Evolutionary conservation across 305 asterid genomes (phyloP).

Genomic region (Lippia alba): DNA sequence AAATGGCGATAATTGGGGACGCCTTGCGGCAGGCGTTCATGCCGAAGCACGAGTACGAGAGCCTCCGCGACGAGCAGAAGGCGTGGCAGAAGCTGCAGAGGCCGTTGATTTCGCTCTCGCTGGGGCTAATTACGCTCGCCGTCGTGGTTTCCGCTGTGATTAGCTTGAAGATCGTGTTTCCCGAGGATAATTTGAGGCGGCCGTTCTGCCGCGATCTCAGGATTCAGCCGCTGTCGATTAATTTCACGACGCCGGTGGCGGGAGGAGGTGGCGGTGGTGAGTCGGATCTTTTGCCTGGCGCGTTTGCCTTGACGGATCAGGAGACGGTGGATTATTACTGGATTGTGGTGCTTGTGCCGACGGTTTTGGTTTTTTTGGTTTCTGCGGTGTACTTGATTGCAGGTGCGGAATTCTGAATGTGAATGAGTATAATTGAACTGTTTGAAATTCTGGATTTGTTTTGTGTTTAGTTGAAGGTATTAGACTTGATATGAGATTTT

Average conservation of each 20-base stretch:
- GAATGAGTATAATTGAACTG: slow-evolving; percentile 1
- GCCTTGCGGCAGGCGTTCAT: slow-evolving; percentile 94
- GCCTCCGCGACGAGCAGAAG: slow-evolving; percentile 84
- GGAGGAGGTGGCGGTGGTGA: slow-evolving; percentile 45
- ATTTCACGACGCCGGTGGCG: slow-evolving; percentile 53
- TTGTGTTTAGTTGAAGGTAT: slow-evolving; percentile 11
- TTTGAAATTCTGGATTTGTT: slow-evolving; percentile 1
- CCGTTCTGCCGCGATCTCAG: slow-evolving; percentile 87
- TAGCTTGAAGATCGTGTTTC: slow-evolving; percentile 77
- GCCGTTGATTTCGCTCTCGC: slow-evolving; percentile 46
- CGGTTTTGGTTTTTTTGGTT: slow-evolving; percentile 56
- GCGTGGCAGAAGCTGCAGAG: slow-evolving; percentile 75
- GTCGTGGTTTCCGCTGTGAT: slow-evolving; percentile 60
- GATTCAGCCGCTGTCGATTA: slow-evolving; percentile 77
- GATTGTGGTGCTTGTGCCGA: slow-evolving; percentile 91
- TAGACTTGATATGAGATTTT: slow-evolving; percentile 22
- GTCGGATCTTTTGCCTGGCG: slow-evolving; percentile 69
- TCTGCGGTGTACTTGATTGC: slow-evolving; percentile 71
- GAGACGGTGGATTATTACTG: slow-evolving; percentile 92
- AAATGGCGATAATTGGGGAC: slow-evolving; percentile 78
- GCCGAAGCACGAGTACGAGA: slow-evolving; percentile 91
- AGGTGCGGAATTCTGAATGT: slow-evolving; percentile 50
- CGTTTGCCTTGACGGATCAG: slow-evolving; percentile 86
- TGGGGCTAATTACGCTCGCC: slow-evolving; percentile 53
- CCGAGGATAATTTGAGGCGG: slow-evolving; percentile 62